These are phyloP conservation scores for Verruconis gallopava DNA, from an alignment of 2,329 filamentous ascomycete genomes.

Conservation along the genomic window DNA sequence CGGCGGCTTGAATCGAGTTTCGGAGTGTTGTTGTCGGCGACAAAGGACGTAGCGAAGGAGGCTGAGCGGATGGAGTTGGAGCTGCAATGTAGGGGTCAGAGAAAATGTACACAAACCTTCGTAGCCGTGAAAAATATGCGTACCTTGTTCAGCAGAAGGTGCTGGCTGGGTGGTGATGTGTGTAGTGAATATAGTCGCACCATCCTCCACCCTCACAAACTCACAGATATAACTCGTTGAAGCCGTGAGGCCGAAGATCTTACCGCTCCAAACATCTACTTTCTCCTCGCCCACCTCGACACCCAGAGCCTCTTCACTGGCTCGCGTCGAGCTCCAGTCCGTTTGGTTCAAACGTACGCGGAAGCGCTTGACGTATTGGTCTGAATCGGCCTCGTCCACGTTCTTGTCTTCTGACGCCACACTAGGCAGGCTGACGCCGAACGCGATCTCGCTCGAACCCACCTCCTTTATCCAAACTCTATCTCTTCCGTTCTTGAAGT, in stretches of 20 bases:
- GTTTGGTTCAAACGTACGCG: slow-evolving; percentile 69
- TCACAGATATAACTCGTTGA: slow-evolving; percentile 68
- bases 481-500: slow-evolving; percentile 55
- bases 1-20: slow-evolving; percentile 60
- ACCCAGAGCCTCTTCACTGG: slow-evolving; percentile 39
- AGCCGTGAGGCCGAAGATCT: slow-evolving; percentile 54
- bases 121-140: slow-evolving; percentile 18
- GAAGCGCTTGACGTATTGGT: slow-evolving; percentile 52
- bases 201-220: slow-evolving; percentile 56
- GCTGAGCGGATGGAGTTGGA: slow-evolving; percentile 33
- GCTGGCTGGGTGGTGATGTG: slow-evolving; percentile 55
- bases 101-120: slow-evolving; percentile 10
- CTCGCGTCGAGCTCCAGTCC: slow-evolving; percentile 65
- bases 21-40: slow-evolving; percentile 66
- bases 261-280: slow-evolving; percentile 52
- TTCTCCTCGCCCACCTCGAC: slow-evolving; percentile 32
- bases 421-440: slow-evolving; percentile 56
- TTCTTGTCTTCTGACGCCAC: slow-evolving; percentile 28
- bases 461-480: slow-evolving; percentile 75
- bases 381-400: slow-evolving; percentile 22
- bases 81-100: slow-evolving; percentile 17
- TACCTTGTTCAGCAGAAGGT: slow-evolving; percentile 46
- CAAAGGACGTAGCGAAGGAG: slow-evolving; percentile 55
- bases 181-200: slow-evolving; percentile 55
- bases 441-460: slow-evolving; percentile 63